Evolutionary conservation across 148 eudicot genomes (phyloP), one percentile per base, ranked within the genome.

Genomic region (Silene latifolia): DNA sequence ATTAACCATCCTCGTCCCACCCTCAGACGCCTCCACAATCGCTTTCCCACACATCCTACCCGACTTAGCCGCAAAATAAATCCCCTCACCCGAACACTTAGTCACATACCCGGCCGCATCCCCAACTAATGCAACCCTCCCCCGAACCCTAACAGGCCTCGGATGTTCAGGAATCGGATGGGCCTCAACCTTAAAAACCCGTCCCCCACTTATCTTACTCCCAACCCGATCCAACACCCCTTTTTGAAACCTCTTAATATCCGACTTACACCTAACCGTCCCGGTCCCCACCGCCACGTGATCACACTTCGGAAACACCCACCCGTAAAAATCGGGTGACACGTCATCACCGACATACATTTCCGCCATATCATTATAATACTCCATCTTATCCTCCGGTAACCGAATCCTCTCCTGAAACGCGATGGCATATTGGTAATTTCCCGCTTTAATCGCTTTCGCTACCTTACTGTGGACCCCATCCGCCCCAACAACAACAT

Each of bases 131-230:
- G 98, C 98, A 0, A 91, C 97, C 73, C 95, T 84, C 0, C 96
- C 97, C 14, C 88, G 73, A 3, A 94, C 96, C 70, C 98, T 75
- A 0, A 87, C 72, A 0, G 98, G 94, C 1, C 98, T 83, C 0
- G 98, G 97, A 71, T 94, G 98, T 67, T 94, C 98, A 0, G 97
- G 98, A n/a, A 94, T 91, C 9, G 98, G 98, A 67, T 94, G 98
- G 19, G 97, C 98, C 81, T 94, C 98, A 29, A 90, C 93, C 51
- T 94, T 94, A 24, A 94, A 89, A 12, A 89, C 78, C 68, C 80
- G 64, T 4, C 98, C 97, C 1, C 97, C 97, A 0, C 47, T 57
- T 25, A 91, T 88, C 57, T 94, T 94, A 0, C 84, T 78, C 4
- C 58, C 63, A 1, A 85, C 97, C 63, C 98, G 35, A 2, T 77